Conservation (phyloP, 1,139 yeast species). For the Magnusiomyces paraingens region DNA sequence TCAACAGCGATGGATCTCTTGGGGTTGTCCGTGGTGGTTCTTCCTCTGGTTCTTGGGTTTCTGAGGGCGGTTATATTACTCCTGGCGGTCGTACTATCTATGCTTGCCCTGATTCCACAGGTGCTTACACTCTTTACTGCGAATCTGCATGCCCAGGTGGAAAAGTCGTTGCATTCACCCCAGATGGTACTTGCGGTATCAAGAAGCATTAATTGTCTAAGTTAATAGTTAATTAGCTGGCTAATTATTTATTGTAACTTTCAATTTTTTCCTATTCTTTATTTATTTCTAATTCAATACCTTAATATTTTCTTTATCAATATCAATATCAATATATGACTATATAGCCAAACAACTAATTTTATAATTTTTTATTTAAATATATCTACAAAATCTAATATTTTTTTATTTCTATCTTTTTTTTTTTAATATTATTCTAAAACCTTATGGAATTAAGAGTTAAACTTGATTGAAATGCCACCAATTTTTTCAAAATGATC, state of each 20-base stretch:
- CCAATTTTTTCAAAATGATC: background rate
- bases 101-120: conserved; percentile 3
- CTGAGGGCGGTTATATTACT: background rate
- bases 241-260: too few species aligned
- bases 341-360: too few species aligned
- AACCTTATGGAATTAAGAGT: too few species aligned
- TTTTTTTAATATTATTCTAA: too few species aligned
- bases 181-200: background rate
- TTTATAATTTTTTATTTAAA: too few species aligned
- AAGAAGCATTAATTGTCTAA: background rate
- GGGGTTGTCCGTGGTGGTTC: background rate
- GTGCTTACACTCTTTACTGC: background rate
- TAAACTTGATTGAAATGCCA: background rate
- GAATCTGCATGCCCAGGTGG: background rate
- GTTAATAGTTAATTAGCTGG: too few species aligned
- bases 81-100: conserved; percentile 2
- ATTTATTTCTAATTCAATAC: too few species aligned
- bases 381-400: too few species aligned
- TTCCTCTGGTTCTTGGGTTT: background rate
- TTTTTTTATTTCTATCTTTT: too few species aligned
- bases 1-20: background rate
- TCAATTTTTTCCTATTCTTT: too few species aligned
- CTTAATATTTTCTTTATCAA: too few species aligned
- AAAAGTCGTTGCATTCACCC: background rate
- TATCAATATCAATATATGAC: too few species aligned